Evolutionary conservation across 2,329 filamentous ascomycete genomes (phyloP), one percentile per base, ranked within the genome.

Genomic region (Calonectria leucothoes): DNA sequence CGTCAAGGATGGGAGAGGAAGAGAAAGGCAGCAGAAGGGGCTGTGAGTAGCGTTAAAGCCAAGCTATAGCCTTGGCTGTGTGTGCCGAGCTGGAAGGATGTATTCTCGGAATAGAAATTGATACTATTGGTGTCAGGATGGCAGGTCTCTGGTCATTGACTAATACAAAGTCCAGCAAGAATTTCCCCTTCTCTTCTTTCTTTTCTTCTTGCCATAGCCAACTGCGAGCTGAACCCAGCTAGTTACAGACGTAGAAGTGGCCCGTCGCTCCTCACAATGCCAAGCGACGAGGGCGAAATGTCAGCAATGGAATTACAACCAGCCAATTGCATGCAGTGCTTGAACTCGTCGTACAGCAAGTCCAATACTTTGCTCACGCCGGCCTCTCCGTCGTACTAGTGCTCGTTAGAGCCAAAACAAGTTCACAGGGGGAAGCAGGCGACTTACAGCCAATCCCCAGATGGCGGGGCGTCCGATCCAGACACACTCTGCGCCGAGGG

Each of bases 1-100:
- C n/a, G 78, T 1, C 42, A 75, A 10, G 69, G n/a, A 12, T 79
- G 74, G 74, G 65, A 55, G n/a, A 33, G 63, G 25, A 79, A 77
- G 48, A 72, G 70, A 52, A 73, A 73, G 20, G 25, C 69, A 3
- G 74, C 76, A 1, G 77, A 79, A 23, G 59, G 42, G n/a, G 35
- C n/a, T 7, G 64, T n/a, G 20, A 25, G n/a, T 35, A 4, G 15
- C 6, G 15, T 52, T 2, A 72, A 72, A 61, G n/a, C 70, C 4
- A 72, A 72, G 23, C 64, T 72, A 6, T 72, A 49, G 25, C 15
- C 3, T 12, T 6, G 4, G n/a, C n/a, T 27, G 7, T 35, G 4
- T 15, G 12, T 27, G 25, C 27, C 33, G 39, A 27, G 6, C 39
- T 59, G 25, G 6, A 27, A 37, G n/a, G 6, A 27, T 59, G n/a